These are phyloP conservation scores for Marasmius sp. DNA, from an alignment of 1,284 basidiomycete species.

Conservation along the genomic window DNA sequence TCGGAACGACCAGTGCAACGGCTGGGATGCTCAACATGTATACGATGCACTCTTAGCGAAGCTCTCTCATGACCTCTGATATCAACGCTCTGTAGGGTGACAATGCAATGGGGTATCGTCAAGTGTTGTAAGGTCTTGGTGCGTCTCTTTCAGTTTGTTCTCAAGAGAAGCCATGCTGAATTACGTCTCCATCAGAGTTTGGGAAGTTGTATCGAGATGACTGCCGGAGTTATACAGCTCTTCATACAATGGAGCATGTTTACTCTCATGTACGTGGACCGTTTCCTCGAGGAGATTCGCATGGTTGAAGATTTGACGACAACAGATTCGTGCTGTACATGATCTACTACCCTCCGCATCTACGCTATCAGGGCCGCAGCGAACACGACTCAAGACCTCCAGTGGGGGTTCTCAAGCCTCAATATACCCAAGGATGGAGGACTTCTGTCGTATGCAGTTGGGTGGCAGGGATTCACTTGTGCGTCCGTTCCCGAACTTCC, in stretches of 20 bases:
- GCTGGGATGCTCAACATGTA: slow-evolving; percentile 84
- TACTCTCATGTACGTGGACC: slow-evolving; percentile 70
- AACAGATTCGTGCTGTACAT: slow-evolving; percentile 86
- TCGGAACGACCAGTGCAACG: slow-evolving; percentile 85
- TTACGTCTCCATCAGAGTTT: slow-evolving; percentile 45
- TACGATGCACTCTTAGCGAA: slow-evolving; percentile 19
- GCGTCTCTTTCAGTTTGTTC: slow-evolving; percentile 27
- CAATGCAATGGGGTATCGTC: slow-evolving; percentile 87
- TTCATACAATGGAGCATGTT: slow-evolving; percentile 87
- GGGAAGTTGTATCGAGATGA: slow-evolving; percentile 78
- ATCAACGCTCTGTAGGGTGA: slow-evolving; percentile 49
- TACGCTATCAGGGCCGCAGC: slow-evolving; percentile 63
- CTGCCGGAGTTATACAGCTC: slow-evolving; percentile 86
- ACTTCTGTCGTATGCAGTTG: slow-evolving; percentile 75
- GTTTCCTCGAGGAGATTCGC: neutral
- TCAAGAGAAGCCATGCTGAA: neutral
- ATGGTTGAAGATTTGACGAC: neutral
- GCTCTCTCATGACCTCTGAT: slow-evolving; percentile 8
- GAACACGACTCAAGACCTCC: slow-evolving; percentile 42
- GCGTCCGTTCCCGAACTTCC: slow-evolving; percentile 28
- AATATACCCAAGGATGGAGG: slow-evolving; percentile 70
- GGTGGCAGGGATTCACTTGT: slow-evolving; percentile 78
- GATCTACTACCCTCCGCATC: slow-evolving; percentile 85
- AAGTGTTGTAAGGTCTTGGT: slow-evolving; percentile 81
- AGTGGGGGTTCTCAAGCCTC: slow-evolving; percentile 45